phyloP scores from a whole-genome alignment of 305 asterid species.

The Euphrasia arctica region DNA sequence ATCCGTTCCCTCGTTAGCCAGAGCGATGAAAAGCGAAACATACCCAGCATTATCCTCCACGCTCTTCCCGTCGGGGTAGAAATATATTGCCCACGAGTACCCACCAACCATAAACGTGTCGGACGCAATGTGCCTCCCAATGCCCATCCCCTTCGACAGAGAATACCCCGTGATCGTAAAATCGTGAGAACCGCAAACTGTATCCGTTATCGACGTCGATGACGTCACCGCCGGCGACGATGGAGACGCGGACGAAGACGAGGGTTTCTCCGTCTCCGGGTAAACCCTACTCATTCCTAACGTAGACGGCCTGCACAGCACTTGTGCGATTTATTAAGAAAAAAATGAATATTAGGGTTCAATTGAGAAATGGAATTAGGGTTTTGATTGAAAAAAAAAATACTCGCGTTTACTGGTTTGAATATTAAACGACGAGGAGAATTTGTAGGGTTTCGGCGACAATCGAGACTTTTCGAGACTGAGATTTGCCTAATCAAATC shows the following conservation, averaged over 20 bases:
- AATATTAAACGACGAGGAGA: no score
- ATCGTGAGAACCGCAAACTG: constrained; percentile 83
- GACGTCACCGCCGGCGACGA: constrained; percentile 50
- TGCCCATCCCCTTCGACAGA: constrained; percentile 74
- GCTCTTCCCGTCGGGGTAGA: constrained; percentile 95
- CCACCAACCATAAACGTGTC: constrained; percentile 92
- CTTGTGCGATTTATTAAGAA: no score
- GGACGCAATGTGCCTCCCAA: constrained; percentile 79
- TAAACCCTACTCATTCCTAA: constrained; percentile 67
- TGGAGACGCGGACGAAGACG: constrained; percentile 38
- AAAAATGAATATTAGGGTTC: no score
- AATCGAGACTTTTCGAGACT: no score
- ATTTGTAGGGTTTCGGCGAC: no score
- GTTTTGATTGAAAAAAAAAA: no score
- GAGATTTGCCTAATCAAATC: no score
- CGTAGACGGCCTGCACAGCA: constrained; percentile 21
- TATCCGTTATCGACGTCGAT: constrained; percentile 71
- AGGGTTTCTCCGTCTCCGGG: constrained; percentile 49
- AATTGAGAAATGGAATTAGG: no score
- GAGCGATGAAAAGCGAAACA: constrained; percentile 84
- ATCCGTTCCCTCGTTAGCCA: constrained; percentile 87
- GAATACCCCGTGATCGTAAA: constrained; percentile 85
- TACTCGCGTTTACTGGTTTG: no score
- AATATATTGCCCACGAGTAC: constrained; percentile 88
- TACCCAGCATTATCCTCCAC: constrained; percentile 77